Conservation (phyloP, 2,329 filamentous ascomycete species). For the Lachnellula arida region DNA sequence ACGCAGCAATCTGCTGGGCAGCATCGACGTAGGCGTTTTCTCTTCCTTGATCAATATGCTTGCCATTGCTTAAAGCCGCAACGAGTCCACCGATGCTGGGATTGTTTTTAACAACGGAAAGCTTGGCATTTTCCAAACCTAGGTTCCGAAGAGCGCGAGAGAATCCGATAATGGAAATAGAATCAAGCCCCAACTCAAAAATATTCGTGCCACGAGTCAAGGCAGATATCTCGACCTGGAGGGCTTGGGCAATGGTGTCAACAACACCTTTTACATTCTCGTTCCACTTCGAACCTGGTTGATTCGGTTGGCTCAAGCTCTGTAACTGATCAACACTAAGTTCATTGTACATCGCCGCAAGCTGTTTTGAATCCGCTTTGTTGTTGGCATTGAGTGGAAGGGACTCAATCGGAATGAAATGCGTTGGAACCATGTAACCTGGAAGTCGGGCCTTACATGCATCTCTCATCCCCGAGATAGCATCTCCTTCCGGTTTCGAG, state of each 20-base stretch:
- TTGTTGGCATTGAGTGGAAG: slow-evolving; percentile 86
- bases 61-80: slow-evolving; percentile 23
- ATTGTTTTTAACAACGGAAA: slow-evolving; percentile 64
- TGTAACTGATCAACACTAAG: slow-evolving; percentile 58
- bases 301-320: slow-evolving; percentile 39
- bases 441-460: slow-evolving; percentile 69
- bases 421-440: slow-evolving; percentile 86
- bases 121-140: slow-evolving; percentile 56
- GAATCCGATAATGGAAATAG: slow-evolving; percentile 74
- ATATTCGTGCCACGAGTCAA: slow-evolving; percentile 58
- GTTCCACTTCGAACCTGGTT: slow-evolving; percentile 30
- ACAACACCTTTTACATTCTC: slow-evolving; percentile 46
- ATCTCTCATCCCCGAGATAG: slow-evolving; percentile 44
- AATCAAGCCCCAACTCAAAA: slow-evolving; percentile 84
- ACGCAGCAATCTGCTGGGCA: slow-evolving; percentile 35
- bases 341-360: slow-evolving; percentile 61
- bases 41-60: slow-evolving; percentile 1
- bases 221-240: slow-evolving; percentile 34
- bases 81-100: slow-evolving; percentile 45
- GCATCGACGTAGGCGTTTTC: slow-evolving; percentile 32
- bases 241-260: slow-evolving; percentile 43
- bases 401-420: slow-evolving; percentile 64
- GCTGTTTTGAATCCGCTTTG: slow-evolving; percentile 71
- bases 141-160: slow-evolving; percentile 56
- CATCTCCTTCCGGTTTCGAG: slow-evolving; percentile 10